These are phyloP conservation scores for Bisporella sp. DNA, from an alignment of 2,329 filamentous ascomycete species.

Conservation along the genomic window DNA sequence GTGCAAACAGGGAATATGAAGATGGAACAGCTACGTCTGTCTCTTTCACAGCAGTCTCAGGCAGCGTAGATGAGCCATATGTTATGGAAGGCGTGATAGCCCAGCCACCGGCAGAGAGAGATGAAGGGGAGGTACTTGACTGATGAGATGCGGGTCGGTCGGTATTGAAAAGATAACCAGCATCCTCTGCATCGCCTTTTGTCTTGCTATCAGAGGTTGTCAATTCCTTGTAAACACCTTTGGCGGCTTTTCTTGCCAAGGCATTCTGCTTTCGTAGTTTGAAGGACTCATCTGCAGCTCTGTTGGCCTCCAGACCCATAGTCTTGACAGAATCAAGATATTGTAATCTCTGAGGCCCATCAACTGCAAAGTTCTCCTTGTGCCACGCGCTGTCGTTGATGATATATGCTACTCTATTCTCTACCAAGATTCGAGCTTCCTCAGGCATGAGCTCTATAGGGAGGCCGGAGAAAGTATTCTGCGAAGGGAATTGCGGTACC, in stretches of 20 bases:
- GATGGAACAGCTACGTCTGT: conserved; percentile 34
- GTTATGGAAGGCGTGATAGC: conserved; percentile 39
- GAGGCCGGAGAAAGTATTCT: conserved; percentile 87
- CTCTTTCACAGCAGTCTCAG: conserved; percentile 16
- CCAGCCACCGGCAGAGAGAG: conserved; percentile 12
- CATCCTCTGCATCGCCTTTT: not conserved
- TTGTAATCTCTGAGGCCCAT: conserved; percentile 48
- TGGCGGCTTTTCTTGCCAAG: conserved; percentile 20
- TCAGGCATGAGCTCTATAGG: conserved; percentile 87
- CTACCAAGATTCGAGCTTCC: conserved; percentile 75
- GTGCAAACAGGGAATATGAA: conserved; percentile 70
- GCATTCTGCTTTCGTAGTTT: conserved; percentile 19
- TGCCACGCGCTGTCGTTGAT: conserved; percentile 75
- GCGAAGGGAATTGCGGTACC: conserved; percentile 85
- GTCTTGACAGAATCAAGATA: conserved; percentile 53
- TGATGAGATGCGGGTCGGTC: conserved; percentile 30
- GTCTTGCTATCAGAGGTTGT: conserved; percentile 1
- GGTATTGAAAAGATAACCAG: conserved; percentile 18
- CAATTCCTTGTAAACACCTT: conserved; percentile 2
- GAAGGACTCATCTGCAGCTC: conserved; percentile 26
- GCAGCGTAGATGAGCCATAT: conserved; percentile 29
- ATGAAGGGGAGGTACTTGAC: conserved; percentile 15
- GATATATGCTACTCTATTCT: conserved; percentile 68
- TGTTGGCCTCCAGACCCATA: conserved; percentile 39
- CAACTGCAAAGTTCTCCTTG: conserved; percentile 52